Percentiles rank a stretch among this genome's conserved stretches.
These are phyloP conservation scores for Didymella sp. DNA, from an alignment of 2,329 filamentous ascomycete species.

Conservation along the genomic window DNA sequence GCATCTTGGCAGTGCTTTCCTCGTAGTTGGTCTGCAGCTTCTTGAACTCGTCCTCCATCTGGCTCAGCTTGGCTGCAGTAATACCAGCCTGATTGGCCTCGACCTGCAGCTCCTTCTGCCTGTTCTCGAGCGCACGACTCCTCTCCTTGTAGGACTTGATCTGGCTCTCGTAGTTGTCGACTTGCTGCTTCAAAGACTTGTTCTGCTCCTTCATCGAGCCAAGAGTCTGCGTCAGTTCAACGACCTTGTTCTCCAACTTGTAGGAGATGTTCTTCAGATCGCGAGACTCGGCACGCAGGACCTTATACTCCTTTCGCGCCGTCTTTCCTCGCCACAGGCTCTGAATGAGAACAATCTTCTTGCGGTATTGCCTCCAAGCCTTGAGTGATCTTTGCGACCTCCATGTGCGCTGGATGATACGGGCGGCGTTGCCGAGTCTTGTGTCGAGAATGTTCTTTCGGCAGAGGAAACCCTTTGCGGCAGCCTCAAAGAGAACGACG, in stretches of 20 bases:
- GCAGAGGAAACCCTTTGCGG: conserved; percentile 89
- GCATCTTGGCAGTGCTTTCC: conserved; percentile 88
- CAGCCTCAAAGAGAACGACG: conserved; percentile 85
- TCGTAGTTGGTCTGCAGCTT: conserved; percentile 88
- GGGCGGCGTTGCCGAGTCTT: conserved; percentile 87
- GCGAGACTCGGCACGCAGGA: conserved; percentile 88
- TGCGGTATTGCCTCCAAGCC: conserved; percentile 86
- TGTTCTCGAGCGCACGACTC: conserved; percentile 86
- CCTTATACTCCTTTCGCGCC: conserved; percentile 87
- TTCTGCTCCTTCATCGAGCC: conserved; percentile 94
- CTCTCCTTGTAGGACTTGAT: conserved; percentile 95
- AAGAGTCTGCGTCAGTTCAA: conserved; percentile 93
- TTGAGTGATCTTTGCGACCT: conserved; percentile 78
- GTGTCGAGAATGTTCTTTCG: conserved; percentile 94
- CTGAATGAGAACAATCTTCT: conserved; percentile 87
- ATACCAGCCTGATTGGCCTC: conserved; percentile 99
- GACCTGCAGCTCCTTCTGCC: conserved; percentile 91
- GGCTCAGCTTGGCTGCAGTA: conserved; percentile 84
- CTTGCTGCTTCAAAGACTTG: conserved; percentile 83
- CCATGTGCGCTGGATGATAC: conserved; percentile 90
- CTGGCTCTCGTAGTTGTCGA: conserved; percentile 95
- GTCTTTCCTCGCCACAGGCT: conserved; percentile 87
- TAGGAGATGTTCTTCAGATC: conserved; percentile 99
- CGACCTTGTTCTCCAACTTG: conserved; percentile 99
- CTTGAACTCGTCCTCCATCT: conserved; percentile 95